Evolutionary conservation across 257 asterid genomes (phyloP), one percentile per base, ranked within the genome.

Genomic region (Euphrasia confusa): DNA sequence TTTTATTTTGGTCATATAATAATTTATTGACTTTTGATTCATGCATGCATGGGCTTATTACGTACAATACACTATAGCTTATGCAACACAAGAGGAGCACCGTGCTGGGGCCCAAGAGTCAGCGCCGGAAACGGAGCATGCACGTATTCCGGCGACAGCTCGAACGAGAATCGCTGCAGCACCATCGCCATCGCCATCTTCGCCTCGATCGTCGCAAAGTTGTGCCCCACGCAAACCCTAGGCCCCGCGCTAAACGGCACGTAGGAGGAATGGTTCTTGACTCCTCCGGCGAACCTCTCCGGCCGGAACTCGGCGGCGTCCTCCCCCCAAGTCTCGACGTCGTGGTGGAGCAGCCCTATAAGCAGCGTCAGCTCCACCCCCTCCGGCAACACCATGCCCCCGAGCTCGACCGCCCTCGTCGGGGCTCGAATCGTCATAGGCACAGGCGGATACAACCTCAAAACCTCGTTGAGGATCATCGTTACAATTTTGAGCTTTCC

Each of bases 31-130:
- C 33, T 30, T 30, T 30, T 30, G 2, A 30, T 30, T 21, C 24
- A n/a, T 21, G 0, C 48, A 9, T 39, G 45, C 45, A 39, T 39
- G 45, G 7, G 45, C 45, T 21, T 39, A 39, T 1, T 21, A 21
- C 24, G 1, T 0, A 0, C 1, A 21, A 21, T 21, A 21, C 24
- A 5, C 33, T 30, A 30, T 10, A 42, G 49, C 49, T 15, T 61
- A n/a, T 21, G 57, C 35, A 74, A 13, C 24, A 58, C 7, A 0
- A 74, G 4, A 1, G 54, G 13, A 65, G 69, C 79, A 5, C 72
- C 79, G 13, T 60, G 27, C 40, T 69, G 72, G 0, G 79, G 79
- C 27, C 21, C 61, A 5, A 74, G 72, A 14, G 69, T 65, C 8
- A 69, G 6, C 12, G 65, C 2, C 0, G 56, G 2, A 6, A 37